Percentiles rank a stretch among this genome's conserved stretches.
phyloP scores from a whole-genome alignment of 768 basidiomycete species.

The Daedaleopsis nitida region DNA sequence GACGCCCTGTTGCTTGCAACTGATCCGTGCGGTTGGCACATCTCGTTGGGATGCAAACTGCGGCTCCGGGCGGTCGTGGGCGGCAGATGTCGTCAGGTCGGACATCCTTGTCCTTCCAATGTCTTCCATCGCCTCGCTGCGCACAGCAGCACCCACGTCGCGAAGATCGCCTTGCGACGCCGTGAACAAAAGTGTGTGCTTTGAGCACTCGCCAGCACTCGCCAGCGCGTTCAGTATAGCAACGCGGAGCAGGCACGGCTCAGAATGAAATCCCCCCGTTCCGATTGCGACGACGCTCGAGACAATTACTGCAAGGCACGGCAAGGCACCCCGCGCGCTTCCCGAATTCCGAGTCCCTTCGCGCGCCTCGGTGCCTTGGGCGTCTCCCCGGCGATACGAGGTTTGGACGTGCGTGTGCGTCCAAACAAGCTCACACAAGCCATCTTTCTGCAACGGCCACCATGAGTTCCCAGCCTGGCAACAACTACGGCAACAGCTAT shows the following conservation, averaged over 20 bases:
- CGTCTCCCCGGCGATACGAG: conserved; percentile 2
- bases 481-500: conserved; percentile 29
- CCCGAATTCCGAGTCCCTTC: not conserved
- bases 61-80: not conserved
- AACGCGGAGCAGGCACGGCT: not conserved
- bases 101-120: not conserved
- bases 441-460: conserved; percentile 23
- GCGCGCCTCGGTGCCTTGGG: not conserved
- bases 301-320: not conserved
- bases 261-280: not conserved
- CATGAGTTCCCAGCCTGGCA: conserved; percentile 44
- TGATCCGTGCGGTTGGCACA: not conserved
- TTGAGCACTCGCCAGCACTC: too few relatives aligned
- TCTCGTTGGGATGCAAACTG: not conserved
- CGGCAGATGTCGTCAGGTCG: not conserved
- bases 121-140: not conserved
- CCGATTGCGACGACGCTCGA: not conserved
- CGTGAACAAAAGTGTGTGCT: too few relatives aligned
- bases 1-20: not conserved
- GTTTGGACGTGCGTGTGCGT: conserved; percentile 15
- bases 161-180: not conserved
- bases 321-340: not conserved
- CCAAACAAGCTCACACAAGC: conserved; percentile 28
- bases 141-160: not conserved
- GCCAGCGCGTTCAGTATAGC: not conserved